These are phyloP conservation scores for Phascolomyces articulosus DNA, from an alignment of 371 early-diverging fungal species.

Conservation along the genomic window DNA sequence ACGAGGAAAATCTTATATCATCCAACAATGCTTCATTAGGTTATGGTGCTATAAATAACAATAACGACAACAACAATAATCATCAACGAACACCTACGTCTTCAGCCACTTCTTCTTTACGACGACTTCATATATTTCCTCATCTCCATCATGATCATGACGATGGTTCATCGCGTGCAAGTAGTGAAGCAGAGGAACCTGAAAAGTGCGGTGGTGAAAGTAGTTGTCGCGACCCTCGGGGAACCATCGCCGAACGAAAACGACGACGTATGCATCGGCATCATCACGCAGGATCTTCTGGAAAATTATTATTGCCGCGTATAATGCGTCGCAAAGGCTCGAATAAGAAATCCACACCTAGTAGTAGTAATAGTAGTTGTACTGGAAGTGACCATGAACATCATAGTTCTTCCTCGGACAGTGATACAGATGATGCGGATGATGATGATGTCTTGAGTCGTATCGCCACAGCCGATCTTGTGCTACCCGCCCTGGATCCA, in stretches of 20 bases:
- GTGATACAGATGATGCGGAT: background rate
- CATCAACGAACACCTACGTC: background rate
- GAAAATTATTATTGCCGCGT: slow-evolving; percentile 11
- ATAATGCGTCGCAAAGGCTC: slow-evolving; percentile 6
- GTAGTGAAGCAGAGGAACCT: slow-evolving; percentile 28
- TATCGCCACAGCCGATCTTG: slow-evolving; percentile 25
- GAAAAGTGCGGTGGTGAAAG: no score
- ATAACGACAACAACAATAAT: background rate
- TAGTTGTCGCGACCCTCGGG: slow-evolving; percentile 3
- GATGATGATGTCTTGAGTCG: slow-evolving; percentile 2
- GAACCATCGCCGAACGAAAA: slow-evolving; percentile 30
- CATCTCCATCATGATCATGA: slow-evolving; percentile 11
- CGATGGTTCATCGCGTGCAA: slow-evolving; percentile 22
- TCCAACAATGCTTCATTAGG: background rate
- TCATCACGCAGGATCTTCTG: slow-evolving; percentile 16
- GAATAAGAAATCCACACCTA: slow-evolving; percentile 3
- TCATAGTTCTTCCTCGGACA: slow-evolving; percentile 2
- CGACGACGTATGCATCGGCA: slow-evolving; percentile 37
- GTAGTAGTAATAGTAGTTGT: slow-evolving; percentile 8
- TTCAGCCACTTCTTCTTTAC: background rate
- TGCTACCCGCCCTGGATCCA: slow-evolving; percentile 50
- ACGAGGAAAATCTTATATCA: slow-evolving; percentile 22
- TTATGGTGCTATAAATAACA: background rate
- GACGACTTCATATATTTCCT: background rate
- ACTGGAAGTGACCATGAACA: slow-evolving; percentile 10